Percentiles rank a stretch among this genome's conserved stretches.
phyloP scores from a whole-genome alignment of 805 yeast species.

The Metschnikowia continentalis region DNA sequence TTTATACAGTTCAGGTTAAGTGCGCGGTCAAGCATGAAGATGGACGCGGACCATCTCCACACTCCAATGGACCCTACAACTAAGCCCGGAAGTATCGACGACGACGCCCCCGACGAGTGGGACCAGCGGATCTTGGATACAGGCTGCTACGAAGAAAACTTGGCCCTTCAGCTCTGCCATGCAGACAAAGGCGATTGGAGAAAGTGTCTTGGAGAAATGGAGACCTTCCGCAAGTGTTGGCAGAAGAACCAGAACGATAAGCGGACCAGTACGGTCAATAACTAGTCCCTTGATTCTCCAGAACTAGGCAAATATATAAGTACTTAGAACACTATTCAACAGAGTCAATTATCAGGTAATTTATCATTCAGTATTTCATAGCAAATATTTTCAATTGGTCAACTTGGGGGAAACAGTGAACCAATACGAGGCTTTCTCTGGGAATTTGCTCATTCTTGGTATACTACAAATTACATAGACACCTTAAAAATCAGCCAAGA shows the following conservation, averaged over 20 bases:
- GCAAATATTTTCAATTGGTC: no score
- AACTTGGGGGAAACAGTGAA: no score
- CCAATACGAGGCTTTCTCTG: no score
- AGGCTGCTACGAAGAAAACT: constrained; percentile 73
- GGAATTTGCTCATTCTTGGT: no score
- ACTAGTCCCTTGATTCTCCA: constrained; percentile 3
- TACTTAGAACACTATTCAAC: no score
- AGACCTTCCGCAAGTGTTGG: constrained; percentile 63
- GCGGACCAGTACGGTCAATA: constrained; percentile 42
- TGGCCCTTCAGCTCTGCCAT: constrained; percentile 68
- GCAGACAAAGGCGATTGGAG: constrained; percentile 85
- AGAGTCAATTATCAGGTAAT: no score
- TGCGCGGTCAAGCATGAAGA: neutral
- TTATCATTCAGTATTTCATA: no score
- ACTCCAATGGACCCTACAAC: neutral
- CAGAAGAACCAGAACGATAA: constrained; percentile 48
- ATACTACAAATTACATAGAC: no score
- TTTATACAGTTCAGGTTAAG: no score
- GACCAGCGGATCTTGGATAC: constrained; percentile 69
- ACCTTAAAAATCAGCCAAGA: no score
- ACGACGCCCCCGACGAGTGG: constrained; percentile 72
- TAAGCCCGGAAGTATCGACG: constrained; percentile 17
- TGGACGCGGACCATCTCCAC: neutral
- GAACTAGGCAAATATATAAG: no score
- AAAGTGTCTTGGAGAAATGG: constrained; percentile 53